Evolutionary conservation across 1,139 yeast genomes (phyloP).

Genomic region (Debaryomycetaceae sp.): DNA sequence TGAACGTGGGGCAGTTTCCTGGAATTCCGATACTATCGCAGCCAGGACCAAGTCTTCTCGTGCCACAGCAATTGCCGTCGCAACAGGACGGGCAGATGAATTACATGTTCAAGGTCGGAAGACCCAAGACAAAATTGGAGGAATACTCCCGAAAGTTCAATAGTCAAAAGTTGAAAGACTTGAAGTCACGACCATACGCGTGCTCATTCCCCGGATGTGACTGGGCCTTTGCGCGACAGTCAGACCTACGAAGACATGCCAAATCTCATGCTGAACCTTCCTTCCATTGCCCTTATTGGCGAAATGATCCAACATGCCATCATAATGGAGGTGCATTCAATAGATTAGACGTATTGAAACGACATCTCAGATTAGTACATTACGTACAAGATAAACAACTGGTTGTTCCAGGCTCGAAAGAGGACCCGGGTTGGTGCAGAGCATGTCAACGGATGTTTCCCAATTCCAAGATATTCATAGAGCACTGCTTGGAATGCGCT

Average conservation of each 20-base stretch:
- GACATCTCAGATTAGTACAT: conserved; percentile 67
- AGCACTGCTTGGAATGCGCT: conserved; percentile 67
- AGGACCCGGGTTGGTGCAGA: conserved; percentile 65
- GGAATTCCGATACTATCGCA: conserved; percentile 4
- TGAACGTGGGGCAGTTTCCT: not conserved
- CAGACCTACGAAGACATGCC: conserved; percentile 63
- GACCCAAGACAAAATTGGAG: conserved; percentile 10
- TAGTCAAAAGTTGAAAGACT: conserved; percentile 7
- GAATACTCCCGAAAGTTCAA: conserved; percentile 5
- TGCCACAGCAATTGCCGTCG: conserved; percentile 3
- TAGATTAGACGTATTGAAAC: conserved; percentile 64
- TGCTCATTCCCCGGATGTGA: conserved; percentile 55
- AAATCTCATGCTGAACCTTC: conserved; percentile 63
- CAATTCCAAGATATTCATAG: conserved; percentile 55
- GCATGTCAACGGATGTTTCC: conserved; percentile 58
- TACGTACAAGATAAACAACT: conserved; percentile 48
- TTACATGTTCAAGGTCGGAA: conserved; percentile 7
- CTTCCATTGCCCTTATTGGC: conserved; percentile 71
- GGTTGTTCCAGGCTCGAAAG: conserved; percentile 17
- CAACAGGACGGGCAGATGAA: conserved; percentile 4
- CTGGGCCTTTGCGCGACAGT: conserved; percentile 66
- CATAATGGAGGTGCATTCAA: conserved; percentile 70
- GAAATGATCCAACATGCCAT: conserved; percentile 63
- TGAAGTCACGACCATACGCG: conserved; percentile 39
- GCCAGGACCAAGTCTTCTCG: conserved; percentile 3